Conservation (phyloP, 345 rosid species). For the Eucalyptus sp. region DNA sequence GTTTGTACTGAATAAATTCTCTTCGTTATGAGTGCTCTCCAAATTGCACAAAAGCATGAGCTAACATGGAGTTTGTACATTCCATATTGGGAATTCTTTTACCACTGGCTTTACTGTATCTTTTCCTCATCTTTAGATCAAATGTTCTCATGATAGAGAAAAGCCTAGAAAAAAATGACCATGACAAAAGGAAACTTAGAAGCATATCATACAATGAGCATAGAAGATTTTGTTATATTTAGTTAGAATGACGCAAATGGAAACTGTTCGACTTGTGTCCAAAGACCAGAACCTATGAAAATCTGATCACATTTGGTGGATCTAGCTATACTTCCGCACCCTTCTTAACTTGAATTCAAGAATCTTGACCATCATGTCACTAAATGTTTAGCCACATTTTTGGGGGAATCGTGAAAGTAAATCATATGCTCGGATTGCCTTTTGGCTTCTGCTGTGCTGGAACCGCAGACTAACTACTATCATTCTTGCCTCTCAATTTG, state of each 20-base stretch:
- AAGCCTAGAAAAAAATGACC: background rate
- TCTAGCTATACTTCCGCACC: background rate
- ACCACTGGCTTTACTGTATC: background rate
- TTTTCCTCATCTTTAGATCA: background rate
- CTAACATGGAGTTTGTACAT: background rate
- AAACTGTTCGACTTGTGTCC: background rate
- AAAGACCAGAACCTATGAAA: background rate
- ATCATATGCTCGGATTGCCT: background rate
- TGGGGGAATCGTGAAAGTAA: background rate
- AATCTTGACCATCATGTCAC: background rate
- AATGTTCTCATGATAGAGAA: background rate
- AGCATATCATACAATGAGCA: background rate
- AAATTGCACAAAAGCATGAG: background rate
- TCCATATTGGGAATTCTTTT: background rate
- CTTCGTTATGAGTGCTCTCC: background rate
- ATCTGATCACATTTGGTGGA: background rate
- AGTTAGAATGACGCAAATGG: background rate
- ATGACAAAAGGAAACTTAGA: background rate
- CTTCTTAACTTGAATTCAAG: background rate
- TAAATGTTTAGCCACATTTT: background rate
- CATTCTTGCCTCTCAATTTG: background rate
- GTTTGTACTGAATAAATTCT: background rate
- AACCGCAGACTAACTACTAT: background rate
- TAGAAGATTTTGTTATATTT: background rate
- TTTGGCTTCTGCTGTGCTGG: background rate